Evolutionary conservation across 768 basidiomycete genomes (phyloP), one percentile per base, ranked within the genome.

Genomic region (Ephemerocybe angulata): DNA sequence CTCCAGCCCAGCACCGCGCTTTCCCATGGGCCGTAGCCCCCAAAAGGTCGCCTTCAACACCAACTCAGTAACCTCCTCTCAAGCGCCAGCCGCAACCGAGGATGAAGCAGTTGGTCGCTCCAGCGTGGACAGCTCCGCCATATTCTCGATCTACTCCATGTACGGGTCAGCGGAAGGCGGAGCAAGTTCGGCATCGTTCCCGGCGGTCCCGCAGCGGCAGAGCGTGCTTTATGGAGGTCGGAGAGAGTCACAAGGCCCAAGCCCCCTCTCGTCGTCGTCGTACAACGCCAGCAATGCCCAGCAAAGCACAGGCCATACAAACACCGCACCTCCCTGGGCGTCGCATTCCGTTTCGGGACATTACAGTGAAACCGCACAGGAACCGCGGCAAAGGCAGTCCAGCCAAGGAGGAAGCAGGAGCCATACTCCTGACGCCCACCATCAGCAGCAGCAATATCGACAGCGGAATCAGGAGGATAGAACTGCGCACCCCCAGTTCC

Each of bases 131-230:
- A 48, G 46, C 46, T 13, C 47, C 24, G 54, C 54, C 28, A 38
- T 55, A 17, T 55, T 50, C 38, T 55, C 54, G 17, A 55, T 55
- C 5, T 55, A 55, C 22, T 55, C 54, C 17, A 55, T 55, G 54
- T 55, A 55, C 43, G 54, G 54, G 24, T 55, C 53, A 37, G 53
- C 21, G 13, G 27, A n/a, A 7, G 51, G 51, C 12, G 51, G 24
- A 40, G 22, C 51, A 21, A 28, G 19, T 8, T 15, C 27, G 30
- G 46, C 30, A 28, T 28, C 27, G 13, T 44, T 4, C 42, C 42
- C 2, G 19, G 13, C 4, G 11, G n/a, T 13, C 42, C 19, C 42
- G 24, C 38, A 40, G n/a, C n/a, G n/a, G n/a, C n/a, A n/a, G n/a
- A n/a, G n/a, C n/a, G n/a, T n/a, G n/a, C n/a, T n/a, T n/a, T n/a